phyloP scores from a whole-genome alignment of 2,329 filamentous ascomycete genomes.

The Endothia cerciana region DNA sequence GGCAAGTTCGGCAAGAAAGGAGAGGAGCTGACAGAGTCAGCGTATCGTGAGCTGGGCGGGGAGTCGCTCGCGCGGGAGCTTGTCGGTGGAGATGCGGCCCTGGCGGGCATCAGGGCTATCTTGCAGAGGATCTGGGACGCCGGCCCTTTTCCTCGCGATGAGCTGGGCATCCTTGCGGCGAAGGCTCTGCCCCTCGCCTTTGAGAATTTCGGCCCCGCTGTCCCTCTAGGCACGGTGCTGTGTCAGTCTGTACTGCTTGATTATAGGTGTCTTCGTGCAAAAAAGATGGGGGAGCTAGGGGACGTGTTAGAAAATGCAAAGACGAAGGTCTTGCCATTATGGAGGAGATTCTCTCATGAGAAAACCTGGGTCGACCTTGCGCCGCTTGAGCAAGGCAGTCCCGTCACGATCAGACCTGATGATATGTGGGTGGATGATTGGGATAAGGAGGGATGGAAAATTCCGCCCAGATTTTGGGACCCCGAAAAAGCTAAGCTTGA shows the following conservation, averaged over 20 bases:
- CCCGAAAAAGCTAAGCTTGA: background rate
- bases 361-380: conserved; percentile 10
- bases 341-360: background rate
- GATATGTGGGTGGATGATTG: conserved; percentile 17
- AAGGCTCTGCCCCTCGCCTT: conserved; percentile 21
- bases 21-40: background rate
- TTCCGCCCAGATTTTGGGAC: background rate
- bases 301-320: background rate
- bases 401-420: background rate
- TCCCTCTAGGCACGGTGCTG: conserved; percentile 15
- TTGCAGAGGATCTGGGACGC: background rate
- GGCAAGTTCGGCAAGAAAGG: background rate
- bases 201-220: conserved; percentile 5
- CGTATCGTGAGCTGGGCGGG: conserved; percentile 16
- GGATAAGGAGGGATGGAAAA: conserved; percentile 3
- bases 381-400: background rate
- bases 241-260: conserved; percentile 17
- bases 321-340: conserved; percentile 10
- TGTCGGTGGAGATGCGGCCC: conserved; percentile 16
- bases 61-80: conserved; percentile 24
- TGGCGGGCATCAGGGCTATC: conserved; percentile 11
- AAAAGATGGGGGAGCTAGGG: background rate
- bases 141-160: background rate
- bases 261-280: background rate
- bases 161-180: conserved; percentile 14